These are phyloP conservation scores for Cladosporium sp. DNA, from an alignment of 2,329 filamentous ascomycete species.

Conservation along the genomic window DNA sequence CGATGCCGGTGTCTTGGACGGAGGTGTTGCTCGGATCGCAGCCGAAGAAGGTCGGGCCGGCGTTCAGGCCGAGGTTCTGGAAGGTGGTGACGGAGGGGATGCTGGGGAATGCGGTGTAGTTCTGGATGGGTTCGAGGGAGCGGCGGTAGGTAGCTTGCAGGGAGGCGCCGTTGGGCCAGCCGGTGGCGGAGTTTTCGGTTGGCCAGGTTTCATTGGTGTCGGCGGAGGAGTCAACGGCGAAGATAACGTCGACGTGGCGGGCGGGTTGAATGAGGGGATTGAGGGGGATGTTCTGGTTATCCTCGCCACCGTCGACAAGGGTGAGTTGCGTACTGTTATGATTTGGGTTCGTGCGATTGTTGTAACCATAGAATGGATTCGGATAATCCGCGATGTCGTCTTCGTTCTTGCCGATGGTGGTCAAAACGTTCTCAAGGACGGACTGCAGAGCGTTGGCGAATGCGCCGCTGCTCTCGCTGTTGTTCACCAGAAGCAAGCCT, in stretches of 20 bases:
- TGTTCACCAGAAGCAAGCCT: slow-evolving; percentile 63
- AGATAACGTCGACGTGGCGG: slow-evolving; percentile 74
- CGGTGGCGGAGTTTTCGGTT: slow-evolving; percentile 35
- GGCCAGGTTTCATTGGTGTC: slow-evolving; percentile 52
- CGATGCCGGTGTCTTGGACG: slow-evolving; percentile 27
- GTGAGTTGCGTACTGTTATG: slow-evolving; percentile 55
- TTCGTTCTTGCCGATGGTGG: slow-evolving; percentile 52
- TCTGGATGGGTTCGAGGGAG: slow-evolving; percentile 54
- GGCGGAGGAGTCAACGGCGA: slow-evolving; percentile 73
- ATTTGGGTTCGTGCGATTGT: slow-evolving; percentile 56
- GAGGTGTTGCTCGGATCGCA: slow-evolving; percentile 66
- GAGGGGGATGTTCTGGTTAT: slow-evolving; percentile 74
- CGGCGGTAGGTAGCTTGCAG: slow-evolving; percentile 71
- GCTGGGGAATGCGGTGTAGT: slow-evolving; percentile 67
- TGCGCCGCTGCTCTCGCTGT: slow-evolving; percentile 37
- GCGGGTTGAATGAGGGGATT: slow-evolving; percentile 70
- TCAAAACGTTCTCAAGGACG: slow-evolving; percentile 52
- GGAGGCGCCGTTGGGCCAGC: slow-evolving; percentile 75
- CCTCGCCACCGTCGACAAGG: slow-evolving; percentile 74
- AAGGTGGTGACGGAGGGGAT: slow-evolving; percentile 74
- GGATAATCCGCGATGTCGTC: slow-evolving; percentile 74
- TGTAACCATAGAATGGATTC: slow-evolving; percentile 70
- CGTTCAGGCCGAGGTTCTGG: slow-evolving; percentile 71
- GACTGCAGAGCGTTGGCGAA: slow-evolving; percentile 44
- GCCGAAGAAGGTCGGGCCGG: slow-evolving; percentile 70